Evolutionary conservation across 306 rosid genomes (phyloP).

Genomic region (Dryas alaskensis): DNA sequence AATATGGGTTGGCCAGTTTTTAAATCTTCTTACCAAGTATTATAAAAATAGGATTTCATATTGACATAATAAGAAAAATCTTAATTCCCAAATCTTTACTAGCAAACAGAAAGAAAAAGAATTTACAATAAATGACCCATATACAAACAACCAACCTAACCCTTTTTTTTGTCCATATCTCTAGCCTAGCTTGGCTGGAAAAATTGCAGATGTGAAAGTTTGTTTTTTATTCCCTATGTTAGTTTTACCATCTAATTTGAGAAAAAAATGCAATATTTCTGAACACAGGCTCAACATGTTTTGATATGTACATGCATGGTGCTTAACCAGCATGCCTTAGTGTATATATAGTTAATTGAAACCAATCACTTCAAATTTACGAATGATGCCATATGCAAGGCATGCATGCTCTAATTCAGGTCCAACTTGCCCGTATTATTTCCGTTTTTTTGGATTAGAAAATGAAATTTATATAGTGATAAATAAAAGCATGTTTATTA

Average conservation of each 20-base stretch:
- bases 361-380: not conserved
- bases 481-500: slow-evolving; percentile 10
- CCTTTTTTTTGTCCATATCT: too few species aligned
- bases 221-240: not conserved
- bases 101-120: not conserved
- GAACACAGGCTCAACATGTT: not conserved
- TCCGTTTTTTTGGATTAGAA: not conserved
- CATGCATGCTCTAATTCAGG: not conserved
- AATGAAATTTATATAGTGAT: not conserved
- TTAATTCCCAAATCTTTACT: not conserved
- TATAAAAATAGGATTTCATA: not conserved
- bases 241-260: not conserved
- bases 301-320: not conserved
- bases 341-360: not conserved
- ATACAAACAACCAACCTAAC: not conserved
- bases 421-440: slow-evolving; percentile 12
- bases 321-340: not conserved
- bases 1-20: not conserved
- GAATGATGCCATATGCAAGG: not conserved
- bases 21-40: not conserved
- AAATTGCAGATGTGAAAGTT: not conserved
- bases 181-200: not conserved
- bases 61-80: not conserved
- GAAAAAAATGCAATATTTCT: not conserved
- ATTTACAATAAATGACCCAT: not conserved